Base-by-base conservation (phyloP, 805 yeast species). In the Saccharomycopsis vini region DNA sequence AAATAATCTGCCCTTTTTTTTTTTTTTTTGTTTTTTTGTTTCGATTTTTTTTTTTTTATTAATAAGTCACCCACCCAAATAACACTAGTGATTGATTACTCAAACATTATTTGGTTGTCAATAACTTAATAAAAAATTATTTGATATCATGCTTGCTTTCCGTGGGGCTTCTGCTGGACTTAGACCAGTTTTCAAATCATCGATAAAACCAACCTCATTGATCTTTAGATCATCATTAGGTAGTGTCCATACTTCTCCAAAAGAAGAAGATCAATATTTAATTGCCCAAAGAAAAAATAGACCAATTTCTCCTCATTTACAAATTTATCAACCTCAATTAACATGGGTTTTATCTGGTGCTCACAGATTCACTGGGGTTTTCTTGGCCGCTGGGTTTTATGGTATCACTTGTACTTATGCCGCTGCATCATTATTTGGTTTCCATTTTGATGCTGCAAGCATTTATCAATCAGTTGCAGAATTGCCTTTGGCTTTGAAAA, bases 321-420 rank as follows among this genome's bases (percentile, higher is more conserved):
- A 79, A 50, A 89, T 92, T 60, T 90, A 90, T 70, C 73, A 89
- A 68, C 94, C 94, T 36, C 97, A 92, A 69, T 61, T 90, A 52
- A 85, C 97, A 20, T 75, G 82, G 83, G 66, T 75, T 50, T 61
- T 92, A 59, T 88, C 97, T 4, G 69, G 81, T 20, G 63, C 81
- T 51, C 97, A 90, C 67, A 81, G 98, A 72, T 65, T 90, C 56
- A 75, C 92, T 39, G 96, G 97, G 62, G 83, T 88, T 29, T 75
- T 79, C 42, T 67, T 92, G 58, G 95, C 88, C 34, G 75, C 71
- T 50, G 82, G 77, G 9, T 80, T 89, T 62, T 89, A 86, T 64
- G 85, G 75, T 26, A 70, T 88, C 51, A 80, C 95, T 2, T 69
- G 79, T 54, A 68, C 81, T 2, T 88, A 81, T 60, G 94, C 89